Evolutionary conservation across 2,329 filamentous ascomycete species (phyloP).

Genomic region (Xylariaceae sp.): DNA sequence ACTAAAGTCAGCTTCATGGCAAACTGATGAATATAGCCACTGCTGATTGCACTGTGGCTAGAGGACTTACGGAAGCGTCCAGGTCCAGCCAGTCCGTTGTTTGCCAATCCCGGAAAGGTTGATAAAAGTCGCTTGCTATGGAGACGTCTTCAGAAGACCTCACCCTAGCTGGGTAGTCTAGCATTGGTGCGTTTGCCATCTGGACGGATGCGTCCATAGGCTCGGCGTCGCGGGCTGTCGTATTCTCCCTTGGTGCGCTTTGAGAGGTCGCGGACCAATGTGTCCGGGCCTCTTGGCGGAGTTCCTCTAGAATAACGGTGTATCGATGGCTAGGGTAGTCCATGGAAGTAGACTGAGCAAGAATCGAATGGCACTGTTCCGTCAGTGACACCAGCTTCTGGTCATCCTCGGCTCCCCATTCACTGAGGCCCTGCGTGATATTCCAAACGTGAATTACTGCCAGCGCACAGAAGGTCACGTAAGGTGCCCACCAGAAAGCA

Average conservation of each 20-base stretch:
- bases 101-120: conserved; percentile 23
- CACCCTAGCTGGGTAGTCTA: not conserved
- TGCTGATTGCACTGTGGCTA: too few relatives aligned
- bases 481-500: conserved; percentile 29
- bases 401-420: not conserved
- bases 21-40: too few relatives aligned
- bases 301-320: conserved; percentile 47
- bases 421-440: conserved; percentile 32
- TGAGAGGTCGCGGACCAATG: not conserved
- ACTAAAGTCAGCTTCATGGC: too few relatives aligned
- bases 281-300: conserved; percentile 35
- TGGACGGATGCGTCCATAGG: not conserved
- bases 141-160: not conserved
- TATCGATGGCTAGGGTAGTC: conserved; percentile 45
- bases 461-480: conserved; percentile 38
- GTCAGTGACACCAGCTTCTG: conserved; percentile 28
- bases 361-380: conserved; percentile 42
- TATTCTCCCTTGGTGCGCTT: not conserved
- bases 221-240: not conserved
- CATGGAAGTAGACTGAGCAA: conserved; percentile 32
- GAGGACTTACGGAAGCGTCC: conserved; percentile 20
- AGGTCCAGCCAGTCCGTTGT: conserved; percentile 27
- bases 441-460: conserved; percentile 45
- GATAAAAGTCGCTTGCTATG: not conserved
- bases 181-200: not conserved